These are phyloP conservation scores for Scheffersomyces stipitis DNA, from an alignment of 805 yeast genomes.

Conservation along the genomic window DNA sequence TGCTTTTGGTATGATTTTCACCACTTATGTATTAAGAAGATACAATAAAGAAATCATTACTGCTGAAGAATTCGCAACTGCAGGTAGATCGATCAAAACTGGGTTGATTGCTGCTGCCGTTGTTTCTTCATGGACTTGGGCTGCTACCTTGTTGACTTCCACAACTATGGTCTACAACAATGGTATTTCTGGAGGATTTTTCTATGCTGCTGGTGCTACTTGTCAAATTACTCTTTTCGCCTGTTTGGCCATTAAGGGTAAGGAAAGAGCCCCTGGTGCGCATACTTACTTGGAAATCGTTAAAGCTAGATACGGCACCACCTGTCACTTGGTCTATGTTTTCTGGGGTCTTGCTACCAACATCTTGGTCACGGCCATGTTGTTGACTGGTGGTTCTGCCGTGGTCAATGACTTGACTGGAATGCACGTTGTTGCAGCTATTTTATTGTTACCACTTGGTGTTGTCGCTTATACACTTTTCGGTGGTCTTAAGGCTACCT, in stretches of 20 bases:
- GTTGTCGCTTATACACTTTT: conserved; percentile 48
- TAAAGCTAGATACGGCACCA: conserved; percentile 74
- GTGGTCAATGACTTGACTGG: conserved; percentile 81
- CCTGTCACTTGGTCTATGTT: conserved; percentile 67
- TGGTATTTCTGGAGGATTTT: conserved; percentile 80
- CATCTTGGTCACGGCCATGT: conserved; percentile 88
- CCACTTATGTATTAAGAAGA: conserved; percentile 68
- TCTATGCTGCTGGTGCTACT: conserved; percentile 90
- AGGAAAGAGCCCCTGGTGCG: conserved; percentile 86
- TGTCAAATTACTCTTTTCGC: conserved; percentile 87
- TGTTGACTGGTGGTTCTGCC: conserved; percentile 87
- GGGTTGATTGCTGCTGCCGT: conserved; percentile 88
- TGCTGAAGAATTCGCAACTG: conserved; percentile 92
- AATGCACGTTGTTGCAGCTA: conserved; percentile 76
- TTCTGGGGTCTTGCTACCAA: conserved; percentile 87
- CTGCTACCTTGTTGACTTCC: conserved; percentile 64
- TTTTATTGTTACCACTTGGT: conserved; percentile 81
- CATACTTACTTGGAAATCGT: conserved; percentile 90
- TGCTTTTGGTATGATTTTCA: conserved; percentile 74
- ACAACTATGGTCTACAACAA: conserved; percentile 73
- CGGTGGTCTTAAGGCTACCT: conserved; percentile 48
- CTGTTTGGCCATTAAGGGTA: conserved; percentile 82
- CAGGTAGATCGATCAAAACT: conserved; percentile 84
- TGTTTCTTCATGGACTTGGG: conserved; percentile 87
- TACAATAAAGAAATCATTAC: conserved; percentile 86